phyloP scores from a whole-genome alignment of 495 filamentous ascomycete species.

The Platismatia glauca region DNA sequence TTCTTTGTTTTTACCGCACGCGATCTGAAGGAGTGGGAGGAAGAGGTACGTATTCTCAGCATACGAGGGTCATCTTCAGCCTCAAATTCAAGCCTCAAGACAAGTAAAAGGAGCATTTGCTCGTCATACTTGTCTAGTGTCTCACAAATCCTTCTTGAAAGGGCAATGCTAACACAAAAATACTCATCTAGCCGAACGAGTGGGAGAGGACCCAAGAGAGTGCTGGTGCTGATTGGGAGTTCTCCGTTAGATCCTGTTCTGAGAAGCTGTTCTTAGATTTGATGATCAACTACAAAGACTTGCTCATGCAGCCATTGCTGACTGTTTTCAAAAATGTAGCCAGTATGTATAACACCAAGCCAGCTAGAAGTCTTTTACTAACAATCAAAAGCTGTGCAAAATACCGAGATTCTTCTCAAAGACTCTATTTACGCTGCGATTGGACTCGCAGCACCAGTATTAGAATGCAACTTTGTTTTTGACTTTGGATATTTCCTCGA shows the following conservation, averaged over 20 bases:
- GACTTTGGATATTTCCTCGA: slow-evolving; percentile 77
- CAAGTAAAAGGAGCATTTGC: neutral
- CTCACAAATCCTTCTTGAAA: neutral
- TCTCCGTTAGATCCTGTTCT: slow-evolving; percentile 78
- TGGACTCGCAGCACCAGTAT: slow-evolving; percentile 70
- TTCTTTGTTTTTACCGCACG: slow-evolving; percentile 81
- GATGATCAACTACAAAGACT: slow-evolving; percentile 71
- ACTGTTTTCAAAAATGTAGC: slow-evolving; percentile 68
- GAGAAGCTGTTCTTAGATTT: slow-evolving; percentile 92
- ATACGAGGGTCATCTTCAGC: too few species aligned
- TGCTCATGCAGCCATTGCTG: slow-evolving; percentile 66
- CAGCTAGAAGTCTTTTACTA: neutral
- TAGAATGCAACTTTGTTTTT: slow-evolving; percentile 50
- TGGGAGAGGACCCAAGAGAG: slow-evolving; percentile 84
- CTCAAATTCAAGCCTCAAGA: neutral
- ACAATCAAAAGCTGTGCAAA: slow-evolving; percentile 37
- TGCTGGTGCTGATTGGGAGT: slow-evolving; percentile 73
- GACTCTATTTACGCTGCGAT: slow-evolving; percentile 92
- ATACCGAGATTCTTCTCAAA: slow-evolving; percentile 68
- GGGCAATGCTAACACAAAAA: neutral
- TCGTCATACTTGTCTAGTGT: neutral
- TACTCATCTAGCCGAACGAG: slow-evolving; percentile 51
- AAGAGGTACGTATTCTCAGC: slow-evolving; percentile 42
- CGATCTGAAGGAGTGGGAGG: slow-evolving; percentile 84
- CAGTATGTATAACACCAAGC: slow-evolving; percentile 36